A percentile compares a stretch with the other conserved stretches of the same genome.
Evolutionary conservation across 1,284 basidiomycete genomes (phyloP).

Genomic region (Puccinia horiana): DNA sequence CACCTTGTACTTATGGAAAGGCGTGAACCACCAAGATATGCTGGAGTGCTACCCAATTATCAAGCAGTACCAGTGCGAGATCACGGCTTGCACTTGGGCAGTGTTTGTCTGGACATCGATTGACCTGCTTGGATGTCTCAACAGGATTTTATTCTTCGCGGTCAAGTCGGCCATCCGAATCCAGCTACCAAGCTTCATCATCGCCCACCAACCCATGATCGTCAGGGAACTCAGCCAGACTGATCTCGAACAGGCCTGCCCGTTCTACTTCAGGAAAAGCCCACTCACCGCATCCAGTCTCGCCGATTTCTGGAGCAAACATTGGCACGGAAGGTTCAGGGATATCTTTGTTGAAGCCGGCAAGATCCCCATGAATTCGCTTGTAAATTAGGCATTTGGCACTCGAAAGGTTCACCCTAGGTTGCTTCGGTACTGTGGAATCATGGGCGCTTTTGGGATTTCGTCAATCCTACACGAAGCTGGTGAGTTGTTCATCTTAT

Average conservation of each 20-base stretch:
- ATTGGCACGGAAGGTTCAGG: constrained; percentile 17
- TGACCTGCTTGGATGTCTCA: background rate
- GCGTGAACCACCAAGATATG: background rate
- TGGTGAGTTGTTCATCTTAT: background rate
- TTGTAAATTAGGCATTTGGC: background rate
- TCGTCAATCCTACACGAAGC: constrained; percentile 23
- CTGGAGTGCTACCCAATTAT: background rate
- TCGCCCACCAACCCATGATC: too few species aligned
- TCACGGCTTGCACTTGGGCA: background rate
- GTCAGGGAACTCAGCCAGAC: background rate
- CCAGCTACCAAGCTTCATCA: too few species aligned
- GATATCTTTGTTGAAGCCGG: constrained; percentile 34
- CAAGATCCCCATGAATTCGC: background rate
- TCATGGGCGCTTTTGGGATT: constrained; percentile 13
- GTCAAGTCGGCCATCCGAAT: background rate
- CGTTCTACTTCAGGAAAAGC: background rate
- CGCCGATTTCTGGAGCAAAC: constrained; percentile 24
- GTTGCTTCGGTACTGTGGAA: background rate
- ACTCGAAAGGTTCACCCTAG: background rate
- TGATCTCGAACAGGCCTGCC: background rate
- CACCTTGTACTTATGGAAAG: constrained; percentile 26
- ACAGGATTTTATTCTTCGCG: background rate
- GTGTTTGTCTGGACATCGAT: constrained; percentile 12
- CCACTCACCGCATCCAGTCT: constrained; percentile 8
- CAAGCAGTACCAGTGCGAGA: background rate